Base-by-base conservation (phyloP, 306 rosid genomes). In the Styphnolobium japonicum region DNA sequence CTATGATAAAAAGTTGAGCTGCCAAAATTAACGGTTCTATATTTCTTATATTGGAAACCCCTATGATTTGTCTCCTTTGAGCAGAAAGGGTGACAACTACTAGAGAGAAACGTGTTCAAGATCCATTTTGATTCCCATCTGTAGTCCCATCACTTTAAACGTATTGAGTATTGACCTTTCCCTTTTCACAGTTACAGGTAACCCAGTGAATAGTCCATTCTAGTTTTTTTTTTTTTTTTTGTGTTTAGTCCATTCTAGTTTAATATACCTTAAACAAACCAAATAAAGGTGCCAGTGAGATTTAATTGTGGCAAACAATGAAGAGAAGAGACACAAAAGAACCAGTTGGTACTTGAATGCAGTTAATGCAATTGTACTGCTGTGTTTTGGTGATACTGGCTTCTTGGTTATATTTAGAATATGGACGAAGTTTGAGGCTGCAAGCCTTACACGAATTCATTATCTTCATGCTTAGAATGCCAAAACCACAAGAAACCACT, bases 371-470 rank as follows among this genome's bases (percentile, higher is more conserved):
- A 61, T 53, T 63, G 40, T 15, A 39, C 37, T 45, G 64, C 27
- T 31, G 61, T 0, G 43, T 57, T 9, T 0, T 61, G 40, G 36
- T 3, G n/a, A 67, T 4, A 12, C 67, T 25, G 21, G 16, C 25
- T 12, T 22, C 2, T 5, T 48, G 55, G 21, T 48, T 40, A 12
- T 64, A 15, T 19, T 25, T 2, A 25, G 33, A 16, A 65, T 31
- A n/a, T 21, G 33, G 52, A 73, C 52, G 19, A 69, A 10, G 18
- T 69, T 34, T 33, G 77, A 67, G 76, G 90, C 42, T 80, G 69
- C 48, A 73, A 82, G 25, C 45, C 67, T 49, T 70, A 73, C 85
- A 76, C 76, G 69, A 60, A 60, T 10, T 10, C 78, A 6, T 25
- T 12, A 43, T 51, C 3, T 39, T 37, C 64, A 56, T 60, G 78